Evolutionary conservation across 306 rosid species (phyloP).

Genomic region (Dryas alaskensis): DNA sequence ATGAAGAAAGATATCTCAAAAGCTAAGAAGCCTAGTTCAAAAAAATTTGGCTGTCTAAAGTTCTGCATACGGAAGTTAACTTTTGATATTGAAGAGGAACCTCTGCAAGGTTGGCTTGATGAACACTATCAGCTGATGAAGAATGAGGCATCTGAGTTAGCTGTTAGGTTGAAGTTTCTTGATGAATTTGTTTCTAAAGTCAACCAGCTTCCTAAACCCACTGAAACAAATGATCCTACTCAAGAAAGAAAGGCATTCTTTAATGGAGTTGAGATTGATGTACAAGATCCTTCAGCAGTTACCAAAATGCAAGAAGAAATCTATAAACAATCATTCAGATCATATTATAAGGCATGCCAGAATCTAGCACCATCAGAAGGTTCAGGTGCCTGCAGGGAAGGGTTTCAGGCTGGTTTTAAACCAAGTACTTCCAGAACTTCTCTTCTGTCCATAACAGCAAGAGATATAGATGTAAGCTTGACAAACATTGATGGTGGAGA

Average conservation of each 20-base stretch:
- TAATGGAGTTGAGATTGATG: constrained; percentile 68
- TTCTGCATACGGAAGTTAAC: constrained; percentile 79
- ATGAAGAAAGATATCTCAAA: constrained; percentile 66
- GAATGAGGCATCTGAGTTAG: constrained; percentile 89
- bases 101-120: constrained; percentile 98
- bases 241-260: constrained; percentile 53
- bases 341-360: constrained; percentile 87
- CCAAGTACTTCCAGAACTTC: constrained; percentile 77
- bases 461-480: constrained; percentile 74
- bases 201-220: constrained; percentile 48
- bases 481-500: constrained; percentile 87
- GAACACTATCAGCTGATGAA: constrained; percentile 85
- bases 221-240: constrained; percentile 50
- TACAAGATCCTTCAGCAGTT: constrained; percentile 55
- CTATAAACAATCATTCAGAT: constrained; percentile 69
- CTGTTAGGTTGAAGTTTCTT: constrained; percentile 77
- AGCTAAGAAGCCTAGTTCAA: constrained; percentile 61
- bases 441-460: constrained; percentile 74
- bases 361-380: constrained; percentile 69
- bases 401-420: constrained; percentile 90
- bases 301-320: constrained; percentile 65
- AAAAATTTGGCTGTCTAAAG: constrained; percentile 78
- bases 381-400: constrained; percentile 79
- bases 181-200: constrained; percentile 64
- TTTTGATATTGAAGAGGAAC: constrained; percentile 95